phyloP scores from a whole-genome alignment of 768 basidiomycete species.

The Boletus sensibilis region DNA sequence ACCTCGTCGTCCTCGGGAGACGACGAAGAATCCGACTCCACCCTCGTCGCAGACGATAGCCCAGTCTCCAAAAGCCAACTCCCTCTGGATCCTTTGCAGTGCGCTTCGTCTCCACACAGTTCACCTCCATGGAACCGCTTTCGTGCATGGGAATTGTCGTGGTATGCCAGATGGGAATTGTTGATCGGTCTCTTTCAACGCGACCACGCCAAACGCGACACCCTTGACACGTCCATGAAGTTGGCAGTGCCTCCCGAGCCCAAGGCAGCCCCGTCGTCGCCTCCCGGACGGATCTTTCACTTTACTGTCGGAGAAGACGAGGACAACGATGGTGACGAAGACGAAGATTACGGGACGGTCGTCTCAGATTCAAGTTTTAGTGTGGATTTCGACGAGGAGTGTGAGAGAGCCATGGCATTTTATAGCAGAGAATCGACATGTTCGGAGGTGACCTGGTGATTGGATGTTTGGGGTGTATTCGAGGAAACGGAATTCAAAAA shows the following conservation, averaged over 20 bases:
- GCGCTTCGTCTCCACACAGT: conserved; percentile 9
- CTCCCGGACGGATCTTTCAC: conserved; percentile 15
- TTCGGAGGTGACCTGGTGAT: background rate
- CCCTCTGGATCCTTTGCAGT: background rate
- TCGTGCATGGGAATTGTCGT: conserved; percentile 44
- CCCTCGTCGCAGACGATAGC: conserved; percentile 50
- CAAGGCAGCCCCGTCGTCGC: background rate
- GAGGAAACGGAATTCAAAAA: background rate
- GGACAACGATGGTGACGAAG: conserved; percentile 20
- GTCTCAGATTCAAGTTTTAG: conserved; percentile 18
- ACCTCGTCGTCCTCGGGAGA: conserved; percentile 11
- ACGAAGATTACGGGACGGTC: conserved; percentile 29
- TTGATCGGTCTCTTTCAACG: conserved; percentile 43
- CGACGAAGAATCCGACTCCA: conserved; percentile 53
- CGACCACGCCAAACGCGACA: conserved; percentile 21
- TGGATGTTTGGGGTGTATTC: background rate
- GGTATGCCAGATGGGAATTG: conserved; percentile 56
- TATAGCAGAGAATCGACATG: conserved; percentile 14
- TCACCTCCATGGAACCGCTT: conserved; percentile 10
- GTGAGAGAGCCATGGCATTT: conserved; percentile 27
- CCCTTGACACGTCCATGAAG: background rate
- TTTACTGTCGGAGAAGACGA: conserved; percentile 24
- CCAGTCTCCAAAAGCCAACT: conserved; percentile 2
- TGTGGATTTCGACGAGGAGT: conserved; percentile 26
- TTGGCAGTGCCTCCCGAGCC: background rate